phyloP scores from a whole-genome alignment of 1,139 yeast species.

The Yamadazyma spencermartinsiae region DNA sequence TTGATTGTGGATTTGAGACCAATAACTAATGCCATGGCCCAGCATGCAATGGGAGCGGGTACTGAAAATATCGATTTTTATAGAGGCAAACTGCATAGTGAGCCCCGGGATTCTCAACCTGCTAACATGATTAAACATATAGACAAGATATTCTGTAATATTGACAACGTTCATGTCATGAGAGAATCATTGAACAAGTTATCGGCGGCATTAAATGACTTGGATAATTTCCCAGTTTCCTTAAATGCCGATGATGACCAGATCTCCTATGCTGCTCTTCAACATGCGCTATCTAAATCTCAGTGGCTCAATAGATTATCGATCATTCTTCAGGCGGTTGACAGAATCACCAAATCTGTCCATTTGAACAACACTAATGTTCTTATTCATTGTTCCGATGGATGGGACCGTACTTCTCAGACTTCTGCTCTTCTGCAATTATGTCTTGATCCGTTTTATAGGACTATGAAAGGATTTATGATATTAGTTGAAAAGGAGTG shows the following conservation, averaged over 20 bases:
- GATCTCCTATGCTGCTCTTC: constrained; percentile 29
- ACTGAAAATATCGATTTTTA: constrained; percentile 91
- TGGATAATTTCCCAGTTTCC: constrained; percentile 53
- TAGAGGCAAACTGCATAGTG: constrained; percentile 31
- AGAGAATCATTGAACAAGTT: constrained; percentile 75
- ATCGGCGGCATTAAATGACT: constrained; percentile 61
- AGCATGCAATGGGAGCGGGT: constrained; percentile 95
- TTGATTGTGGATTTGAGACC: constrained; percentile 91
- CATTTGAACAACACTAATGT: constrained; percentile 82
- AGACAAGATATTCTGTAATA: constrained; percentile 77
- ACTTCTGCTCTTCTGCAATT: constrained; percentile 80
- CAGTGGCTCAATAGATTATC: constrained; percentile 80
- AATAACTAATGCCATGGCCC: constrained; percentile 92
- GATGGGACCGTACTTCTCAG: constrained; percentile 97
- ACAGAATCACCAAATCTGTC: constrained; percentile 73
- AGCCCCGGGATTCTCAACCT: constrained; percentile 7
- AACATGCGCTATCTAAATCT: constrained; percentile 56
- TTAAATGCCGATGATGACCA: constrained; percentile 15
- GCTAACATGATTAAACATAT: constrained; percentile 23
- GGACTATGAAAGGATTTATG: constrained; percentile 87
- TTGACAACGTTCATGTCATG: constrained; percentile 95
- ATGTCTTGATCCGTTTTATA: constrained; percentile 85
- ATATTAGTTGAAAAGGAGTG: constrained; percentile 89
- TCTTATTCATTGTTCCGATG: constrained; percentile 92
- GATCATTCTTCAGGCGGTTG: constrained; percentile 72